Conservation (phyloP, 2,329 filamentous ascomycete genomes). For the Uncinocarpus reesii region DNA sequence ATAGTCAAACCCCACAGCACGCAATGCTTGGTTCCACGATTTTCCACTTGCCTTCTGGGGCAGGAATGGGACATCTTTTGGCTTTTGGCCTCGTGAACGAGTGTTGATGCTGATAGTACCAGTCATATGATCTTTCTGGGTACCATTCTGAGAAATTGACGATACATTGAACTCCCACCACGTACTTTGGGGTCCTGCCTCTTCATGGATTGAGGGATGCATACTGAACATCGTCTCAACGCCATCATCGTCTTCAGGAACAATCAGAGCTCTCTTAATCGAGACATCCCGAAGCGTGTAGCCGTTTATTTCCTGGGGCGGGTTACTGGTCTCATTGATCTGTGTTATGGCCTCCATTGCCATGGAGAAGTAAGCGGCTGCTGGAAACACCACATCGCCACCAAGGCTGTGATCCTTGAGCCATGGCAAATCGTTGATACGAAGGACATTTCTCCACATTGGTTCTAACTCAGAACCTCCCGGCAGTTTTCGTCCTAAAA, state of each 20-base stretch:
- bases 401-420: slow-evolving; percentile 35
- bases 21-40: neutral
- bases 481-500: slow-evolving; percentile 21
- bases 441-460: slow-evolving; percentile 34
- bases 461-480: slow-evolving; percentile 25
- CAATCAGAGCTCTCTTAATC: neutral
- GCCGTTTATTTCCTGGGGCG: neutral
- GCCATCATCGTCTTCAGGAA: neutral
- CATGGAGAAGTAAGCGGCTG: slow-evolving; percentile 36
- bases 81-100: neutral
- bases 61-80: neutral
- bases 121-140: neutral
- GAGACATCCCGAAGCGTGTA: neutral
- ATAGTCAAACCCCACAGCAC: slow-evolving; percentile 4
- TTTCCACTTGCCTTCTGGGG: neutral
- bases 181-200: neutral
- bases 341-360: slow-evolving; percentile 32
- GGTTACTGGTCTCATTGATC: neutral
- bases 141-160: neutral
- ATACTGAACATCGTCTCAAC: slow-evolving; percentile 2
- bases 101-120: neutral
- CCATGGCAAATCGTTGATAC: slow-evolving; percentile 30
- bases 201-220: neutral
- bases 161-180: slow-evolving; percentile 8
- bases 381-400: slow-evolving; percentile 34